Evolutionary conservation across 352 stramenopile genomes (phyloP).

Genomic region (Globisporangium solare): DNA sequence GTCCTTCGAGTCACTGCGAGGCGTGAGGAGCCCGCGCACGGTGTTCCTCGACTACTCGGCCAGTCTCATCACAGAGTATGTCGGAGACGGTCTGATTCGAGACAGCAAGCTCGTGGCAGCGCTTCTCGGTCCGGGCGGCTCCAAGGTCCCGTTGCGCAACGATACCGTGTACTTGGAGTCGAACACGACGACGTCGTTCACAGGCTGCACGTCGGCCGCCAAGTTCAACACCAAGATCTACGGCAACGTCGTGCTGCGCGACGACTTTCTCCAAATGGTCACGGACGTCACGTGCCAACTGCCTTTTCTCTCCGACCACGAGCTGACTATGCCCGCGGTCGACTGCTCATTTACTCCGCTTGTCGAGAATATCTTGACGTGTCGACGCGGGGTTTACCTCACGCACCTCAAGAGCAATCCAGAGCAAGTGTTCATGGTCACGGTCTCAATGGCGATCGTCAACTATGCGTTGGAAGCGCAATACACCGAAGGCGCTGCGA

Average conservation of each 20-base stretch:
- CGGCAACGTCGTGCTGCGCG: constrained; percentile 26
- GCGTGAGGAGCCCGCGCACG: constrained; percentile 13
- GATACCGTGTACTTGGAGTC: constrained; percentile 31
- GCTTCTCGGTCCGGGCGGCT: constrained; percentile 9
- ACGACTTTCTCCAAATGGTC: constrained; percentile 17
- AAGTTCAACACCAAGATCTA: constrained; percentile 16
- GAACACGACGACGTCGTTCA: constrained; percentile 11
- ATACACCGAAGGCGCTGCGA: constrained; percentile 15
- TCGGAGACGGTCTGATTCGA: constrained; percentile 21
- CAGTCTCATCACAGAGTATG: constrained; percentile 22
- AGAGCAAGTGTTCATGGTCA: constrained; percentile 18
- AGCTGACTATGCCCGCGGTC: constrained; percentile 31
- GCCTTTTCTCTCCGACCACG: constrained; percentile 9
- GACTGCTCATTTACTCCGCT: constrained; percentile 35
- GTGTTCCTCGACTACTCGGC: constrained; percentile 11
- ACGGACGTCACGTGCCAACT: constrained; percentile 30
- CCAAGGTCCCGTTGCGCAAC: constrained; percentile 19
- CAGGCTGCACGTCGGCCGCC: not conserved
- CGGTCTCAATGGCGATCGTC: constrained; percentile 21
- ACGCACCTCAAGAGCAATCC: not conserved
- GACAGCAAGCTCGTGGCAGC: constrained; percentile 27
- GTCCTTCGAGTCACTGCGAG: not conserved
- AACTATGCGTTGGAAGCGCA: constrained; percentile 21
- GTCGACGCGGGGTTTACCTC: not conserved
- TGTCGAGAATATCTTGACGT: constrained; percentile 24